Conservation (phyloP, 352 stramenopile species). For the Plasmopara muralis region DNA sequence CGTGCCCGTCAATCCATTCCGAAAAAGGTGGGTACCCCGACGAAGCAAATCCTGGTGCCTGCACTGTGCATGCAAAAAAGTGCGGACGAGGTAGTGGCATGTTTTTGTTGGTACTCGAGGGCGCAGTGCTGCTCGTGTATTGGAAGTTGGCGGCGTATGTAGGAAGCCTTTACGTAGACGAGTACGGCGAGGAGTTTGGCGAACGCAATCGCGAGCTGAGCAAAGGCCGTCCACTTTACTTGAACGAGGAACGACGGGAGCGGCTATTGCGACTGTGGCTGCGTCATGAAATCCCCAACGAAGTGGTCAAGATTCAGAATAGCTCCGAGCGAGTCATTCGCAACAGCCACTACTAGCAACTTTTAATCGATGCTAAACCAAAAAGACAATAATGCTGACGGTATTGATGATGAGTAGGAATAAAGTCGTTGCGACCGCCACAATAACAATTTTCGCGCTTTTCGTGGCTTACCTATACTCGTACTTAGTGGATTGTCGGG, state of each 20-base stretch:
- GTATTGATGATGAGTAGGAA: slow-evolving; percentile 11
- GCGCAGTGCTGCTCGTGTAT: slow-evolving; percentile 78
- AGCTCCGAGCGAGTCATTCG: slow-evolving; percentile 83
- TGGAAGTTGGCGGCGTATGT: slow-evolving; percentile 83
- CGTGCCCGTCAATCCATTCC: slow-evolving; percentile 62
- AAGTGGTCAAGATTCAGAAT: slow-evolving; percentile 86
- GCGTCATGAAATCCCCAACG: slow-evolving; percentile 77
- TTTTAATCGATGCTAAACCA: slow-evolving; percentile 5
- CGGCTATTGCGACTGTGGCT: slow-evolving; percentile 70
- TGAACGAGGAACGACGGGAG: slow-evolving; percentile 66
- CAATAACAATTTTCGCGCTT: too few relatives aligned
- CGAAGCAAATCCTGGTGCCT: slow-evolving; percentile 75
- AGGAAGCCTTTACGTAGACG: slow-evolving; percentile 79
- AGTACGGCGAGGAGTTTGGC: slow-evolving; percentile 85
- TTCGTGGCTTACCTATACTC: background rate
- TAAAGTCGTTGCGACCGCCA: too few relatives aligned
- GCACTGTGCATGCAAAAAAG: slow-evolving; percentile 80
- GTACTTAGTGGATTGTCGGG: slow-evolving; percentile 25
- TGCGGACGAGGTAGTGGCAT: slow-evolving; percentile 75
- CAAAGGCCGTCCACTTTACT: slow-evolving; percentile 74
- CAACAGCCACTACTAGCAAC: slow-evolving; percentile 77
- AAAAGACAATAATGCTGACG: slow-evolving; percentile 4
- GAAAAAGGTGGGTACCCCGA: slow-evolving; percentile 69
- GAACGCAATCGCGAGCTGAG: slow-evolving; percentile 76
- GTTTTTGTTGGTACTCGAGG: slow-evolving; percentile 80